A percentile compares a stretch with the other conserved stretches of the same genome.
phyloP scores from a whole-genome alignment of 768 basidiomycete genomes.

The Hygrocybe punicea region DNA sequence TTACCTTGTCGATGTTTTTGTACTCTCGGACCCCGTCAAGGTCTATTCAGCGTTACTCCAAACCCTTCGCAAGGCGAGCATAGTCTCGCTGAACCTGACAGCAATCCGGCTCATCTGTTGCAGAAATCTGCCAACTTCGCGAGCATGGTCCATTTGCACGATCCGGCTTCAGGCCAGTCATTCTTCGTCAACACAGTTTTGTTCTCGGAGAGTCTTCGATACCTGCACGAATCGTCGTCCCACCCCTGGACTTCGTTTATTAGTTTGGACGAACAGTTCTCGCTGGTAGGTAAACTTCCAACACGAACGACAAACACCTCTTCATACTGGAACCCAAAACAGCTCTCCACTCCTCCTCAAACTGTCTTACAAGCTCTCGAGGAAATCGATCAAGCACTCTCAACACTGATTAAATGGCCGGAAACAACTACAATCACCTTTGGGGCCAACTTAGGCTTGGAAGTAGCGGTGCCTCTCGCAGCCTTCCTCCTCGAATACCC shows the following conservation, averaged over 20 bases:
- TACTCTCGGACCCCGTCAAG: constrained; percentile 32
- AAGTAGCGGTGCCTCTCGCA: constrained; percentile 45
- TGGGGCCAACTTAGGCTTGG: neutral
- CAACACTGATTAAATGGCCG: neutral
- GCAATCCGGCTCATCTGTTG: neutral
- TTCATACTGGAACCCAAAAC: too few species aligned
- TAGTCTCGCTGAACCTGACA: neutral
- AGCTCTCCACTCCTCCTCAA: neutral
- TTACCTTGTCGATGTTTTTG: constrained; percentile 51
- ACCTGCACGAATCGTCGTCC: neutral
- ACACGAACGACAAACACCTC: neutral
- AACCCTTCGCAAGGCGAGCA: constrained; percentile 38
- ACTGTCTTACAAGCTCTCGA: neutral
- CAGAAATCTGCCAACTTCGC: constrained; percentile 30
- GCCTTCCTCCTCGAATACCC: constrained; percentile 61
- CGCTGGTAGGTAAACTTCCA: neutral
- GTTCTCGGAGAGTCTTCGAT: constrained; percentile 16
- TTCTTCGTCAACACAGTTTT: constrained; percentile 50
- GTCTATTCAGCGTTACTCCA: constrained; percentile 37
- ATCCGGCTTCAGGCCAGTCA: constrained; percentile 46
- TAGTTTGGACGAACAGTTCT: neutral
- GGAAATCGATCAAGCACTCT: neutral
- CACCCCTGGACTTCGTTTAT: neutral
- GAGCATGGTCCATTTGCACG: constrained; percentile 44
- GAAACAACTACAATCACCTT: neutral